Conservation (phyloP, 805 yeast genomes). For the Soucietia sequanensis region DNA sequence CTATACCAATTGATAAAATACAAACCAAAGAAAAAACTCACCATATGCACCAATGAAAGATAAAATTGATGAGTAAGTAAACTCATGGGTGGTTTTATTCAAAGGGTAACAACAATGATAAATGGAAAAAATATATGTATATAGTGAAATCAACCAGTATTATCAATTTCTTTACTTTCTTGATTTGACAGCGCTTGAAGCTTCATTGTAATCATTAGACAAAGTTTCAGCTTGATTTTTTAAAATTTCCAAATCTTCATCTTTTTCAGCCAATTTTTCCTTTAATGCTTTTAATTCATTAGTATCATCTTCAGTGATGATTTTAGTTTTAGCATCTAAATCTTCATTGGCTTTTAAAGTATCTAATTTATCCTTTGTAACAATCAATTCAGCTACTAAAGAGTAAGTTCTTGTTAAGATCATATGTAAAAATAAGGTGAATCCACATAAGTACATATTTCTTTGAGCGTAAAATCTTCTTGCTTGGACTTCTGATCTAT, state of each 20-base stretch:
- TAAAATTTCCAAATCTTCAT: conserved; percentile 61
- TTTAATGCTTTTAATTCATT: conserved; percentile 48
- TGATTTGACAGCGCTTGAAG: conserved; percentile 14
- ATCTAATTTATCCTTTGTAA: conserved; percentile 59
- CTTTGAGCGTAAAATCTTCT: conserved; percentile 94
- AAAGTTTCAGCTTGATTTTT: conserved; percentile 73
- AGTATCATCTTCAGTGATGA: conserved; percentile 24
- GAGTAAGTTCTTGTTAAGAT: conserved; percentile 82
- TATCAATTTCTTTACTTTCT: conserved; percentile 10
- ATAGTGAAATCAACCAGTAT: not conserved
- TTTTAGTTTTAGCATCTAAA: conserved; percentile 17
- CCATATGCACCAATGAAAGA: too few species aligned
- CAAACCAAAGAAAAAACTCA: too few species aligned
- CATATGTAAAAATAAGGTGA: conserved; percentile 85
- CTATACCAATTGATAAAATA: too few species aligned
- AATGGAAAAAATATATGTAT: conserved; percentile 1
- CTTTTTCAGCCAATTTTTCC: conserved; percentile 49
- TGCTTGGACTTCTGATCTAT: conserved; percentile 82
- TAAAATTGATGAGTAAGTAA: too few species aligned
- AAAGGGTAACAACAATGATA: conserved; percentile 2
- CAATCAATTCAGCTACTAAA: conserved; percentile 70
- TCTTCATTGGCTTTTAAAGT: conserved; percentile 22
- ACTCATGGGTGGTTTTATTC: conserved; percentile 2
- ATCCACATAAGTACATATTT: conserved; percentile 93
- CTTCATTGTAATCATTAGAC: conserved; percentile 57